phyloP scores from a whole-genome alignment of 176 grass and related monocot genomes.

The Aegilops tauschii region DNA sequence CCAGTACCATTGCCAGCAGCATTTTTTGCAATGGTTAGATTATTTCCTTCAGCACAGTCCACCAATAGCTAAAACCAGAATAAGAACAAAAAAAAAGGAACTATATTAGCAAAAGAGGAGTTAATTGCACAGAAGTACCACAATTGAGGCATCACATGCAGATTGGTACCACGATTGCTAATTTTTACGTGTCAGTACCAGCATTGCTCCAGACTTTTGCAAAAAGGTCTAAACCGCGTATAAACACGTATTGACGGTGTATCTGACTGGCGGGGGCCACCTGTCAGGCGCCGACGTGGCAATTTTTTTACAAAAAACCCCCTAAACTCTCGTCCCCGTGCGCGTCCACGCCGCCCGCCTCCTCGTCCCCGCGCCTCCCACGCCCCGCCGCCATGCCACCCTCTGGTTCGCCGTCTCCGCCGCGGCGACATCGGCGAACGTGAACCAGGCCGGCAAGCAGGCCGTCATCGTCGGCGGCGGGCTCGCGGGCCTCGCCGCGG shows the following conservation, averaged over 20 bases:
- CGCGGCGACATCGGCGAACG: background rate
- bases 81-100: background rate
- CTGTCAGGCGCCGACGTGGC: too few relatives aligned
- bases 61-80: constrained; percentile 45
- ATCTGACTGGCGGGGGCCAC: too few relatives aligned
- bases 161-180: too few relatives aligned
- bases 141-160: background rate
- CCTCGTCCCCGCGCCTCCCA: too few relatives aligned
- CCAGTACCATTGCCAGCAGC: constrained; percentile 50
- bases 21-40: constrained; percentile 70
- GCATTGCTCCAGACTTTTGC: too few relatives aligned
- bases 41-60: constrained; percentile 71
- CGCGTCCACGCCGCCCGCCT: too few relatives aligned
- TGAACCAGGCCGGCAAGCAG: background rate
- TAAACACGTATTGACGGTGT: too few relatives aligned
- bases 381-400: background rate
- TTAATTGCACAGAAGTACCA: too few relatives aligned
- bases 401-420: constrained; percentile 37
- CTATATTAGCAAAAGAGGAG: background rate
- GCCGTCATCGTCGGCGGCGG: constrained; percentile 79
- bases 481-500: constrained; percentile 73
- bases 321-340: too few relatives aligned
- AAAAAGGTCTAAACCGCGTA: too few relatives aligned
- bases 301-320: too few relatives aligned
- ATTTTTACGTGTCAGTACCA: too few relatives aligned